Evolutionary conservation across 2,329 filamentous ascomycete genomes (phyloP), one percentile per base, ranked within the genome.

Genomic region (Fusarium oxysporum): DNA sequence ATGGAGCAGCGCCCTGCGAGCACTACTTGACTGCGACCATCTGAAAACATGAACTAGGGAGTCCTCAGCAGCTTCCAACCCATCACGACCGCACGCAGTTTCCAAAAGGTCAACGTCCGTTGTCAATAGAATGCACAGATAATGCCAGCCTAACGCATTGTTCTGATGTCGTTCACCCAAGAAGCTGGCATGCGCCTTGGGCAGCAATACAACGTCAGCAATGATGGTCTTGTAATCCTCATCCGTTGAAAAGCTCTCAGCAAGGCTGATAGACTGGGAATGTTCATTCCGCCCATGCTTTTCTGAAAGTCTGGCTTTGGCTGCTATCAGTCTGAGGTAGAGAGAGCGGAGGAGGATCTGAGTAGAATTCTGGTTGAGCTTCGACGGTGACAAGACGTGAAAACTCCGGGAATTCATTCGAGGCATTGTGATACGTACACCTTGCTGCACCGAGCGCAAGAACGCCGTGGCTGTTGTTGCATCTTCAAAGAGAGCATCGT

Each of bases 81-180:
- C 61, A 35, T 65, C 65, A 28, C 65, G 65, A 1, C 65, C 65
- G 1, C 53, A 54, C 17, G 61, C 65, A 23, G 11, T 30, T 28
- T 68, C 65, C n/a, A 68, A 38, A 14, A 68, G 65, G 19, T 68
- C 47, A 16, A 68, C 40, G 17, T 68, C 60, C 4, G 61, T 28
- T 8, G 65, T 68, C 8, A 68, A 48, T 5, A 50, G 50, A 21
- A 68, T 65, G 47, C 65, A 68, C 12, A 68, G 9, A 40, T 68
- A 68, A 16, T 68, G 51, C 65, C 65, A 68, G 13, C 65, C 65
- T 5, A 68, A 25, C 8, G 54, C 61, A 37, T 68, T 68, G 14
- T 28, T 68, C 33, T 38, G 38, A 59, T 65, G 41, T 21, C 47
- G 45, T 32, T 55, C 45, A 6, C n/a, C 14, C 12, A 68, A 35